A percentile compares a stretch with the other conserved stretches of the same genome.
phyloP scores from a whole-genome alignment of 129 eudicot genomes.

The Flaveria linearis region DNA sequence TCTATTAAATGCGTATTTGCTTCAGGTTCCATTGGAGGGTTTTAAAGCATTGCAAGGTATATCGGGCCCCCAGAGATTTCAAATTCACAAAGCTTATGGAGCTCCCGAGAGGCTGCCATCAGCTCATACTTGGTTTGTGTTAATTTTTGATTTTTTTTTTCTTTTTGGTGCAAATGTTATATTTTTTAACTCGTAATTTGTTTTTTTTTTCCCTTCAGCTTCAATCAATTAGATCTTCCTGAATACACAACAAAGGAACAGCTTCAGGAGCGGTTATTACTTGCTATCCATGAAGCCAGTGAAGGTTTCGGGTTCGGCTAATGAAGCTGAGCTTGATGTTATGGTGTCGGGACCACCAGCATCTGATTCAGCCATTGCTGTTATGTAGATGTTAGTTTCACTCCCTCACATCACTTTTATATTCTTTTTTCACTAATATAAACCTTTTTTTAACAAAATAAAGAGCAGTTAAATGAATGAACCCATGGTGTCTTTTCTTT shows the following conservation, averaged over 20 bases:
- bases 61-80: slow-evolving; percentile 96
- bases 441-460: neutral
- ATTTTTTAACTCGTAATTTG: neutral
- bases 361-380: slow-evolving; percentile 25
- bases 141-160: neutral
- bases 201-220: slow-evolving; percentile 47
- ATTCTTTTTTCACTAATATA: neutral
- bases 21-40: slow-evolving; percentile 94
- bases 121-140: slow-evolving; percentile 92
- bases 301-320: slow-evolving; percentile 99
- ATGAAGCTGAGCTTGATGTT: neutral
- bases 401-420: neutral
- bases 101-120: slow-evolving; percentile 98
- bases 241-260: slow-evolving; percentile 92
- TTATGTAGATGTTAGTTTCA: slow-evolving; percentile 36
- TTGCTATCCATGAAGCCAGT: slow-evolving; percentile 98
- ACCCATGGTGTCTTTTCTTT: neutral
- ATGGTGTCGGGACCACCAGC: slow-evolving; percentile 23
- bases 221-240: slow-evolving; percentile 95
- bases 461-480: neutral
- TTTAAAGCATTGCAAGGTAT: slow-evolving; percentile 96
- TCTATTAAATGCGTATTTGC: neutral
- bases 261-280: slow-evolving; percentile 83
- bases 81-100: slow-evolving; percentile 98
- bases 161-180: neutral